Evolutionary conservation across 305 asterid species (phyloP).

Genomic region (Fraxinus sp.): DNA sequence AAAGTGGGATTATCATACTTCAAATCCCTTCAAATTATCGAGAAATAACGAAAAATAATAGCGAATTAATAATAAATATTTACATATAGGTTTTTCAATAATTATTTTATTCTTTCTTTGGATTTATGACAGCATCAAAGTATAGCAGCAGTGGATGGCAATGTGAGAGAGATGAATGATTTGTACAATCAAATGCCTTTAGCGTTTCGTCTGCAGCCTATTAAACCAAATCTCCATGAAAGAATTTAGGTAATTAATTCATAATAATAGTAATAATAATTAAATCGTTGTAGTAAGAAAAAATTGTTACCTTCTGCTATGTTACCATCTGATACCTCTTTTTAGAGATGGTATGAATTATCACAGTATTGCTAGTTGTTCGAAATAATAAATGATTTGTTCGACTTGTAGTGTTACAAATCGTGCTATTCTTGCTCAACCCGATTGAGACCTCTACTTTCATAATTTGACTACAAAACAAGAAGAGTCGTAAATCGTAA

Average conservation of each 20-base stretch:
- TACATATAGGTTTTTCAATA: not conserved
- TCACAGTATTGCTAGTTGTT: not conserved
- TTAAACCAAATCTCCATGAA: constrained; percentile 72
- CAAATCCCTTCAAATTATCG: not conserved
- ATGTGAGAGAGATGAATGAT: constrained; percentile 32
- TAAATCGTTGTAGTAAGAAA: not conserved
- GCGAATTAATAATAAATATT: too few relatives aligned
- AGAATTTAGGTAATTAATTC: not conserved
- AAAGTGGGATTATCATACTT: not conserved
- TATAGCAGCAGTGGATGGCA: constrained; percentile 36
- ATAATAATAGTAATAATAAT: too few relatives aligned
- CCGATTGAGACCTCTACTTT: not conserved
- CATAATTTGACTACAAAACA: not conserved
- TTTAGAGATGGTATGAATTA: not conserved
- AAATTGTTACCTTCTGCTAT: too few relatives aligned
- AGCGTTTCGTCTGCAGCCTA: constrained; percentile 59
- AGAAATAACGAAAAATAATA: not conserved
- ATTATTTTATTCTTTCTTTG: not conserved
- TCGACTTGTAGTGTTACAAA: not conserved
- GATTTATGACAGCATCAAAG: not conserved
- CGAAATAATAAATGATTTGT: not conserved
- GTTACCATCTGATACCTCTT: not conserved
- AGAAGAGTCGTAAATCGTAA: too few relatives aligned
- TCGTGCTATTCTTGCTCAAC: not conserved
- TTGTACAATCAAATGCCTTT: constrained; percentile 56